Evolutionary conservation across 495 filamentous ascomycete genomes (phyloP).

Genomic region (Hypoxylon crocopeplum): DNA sequence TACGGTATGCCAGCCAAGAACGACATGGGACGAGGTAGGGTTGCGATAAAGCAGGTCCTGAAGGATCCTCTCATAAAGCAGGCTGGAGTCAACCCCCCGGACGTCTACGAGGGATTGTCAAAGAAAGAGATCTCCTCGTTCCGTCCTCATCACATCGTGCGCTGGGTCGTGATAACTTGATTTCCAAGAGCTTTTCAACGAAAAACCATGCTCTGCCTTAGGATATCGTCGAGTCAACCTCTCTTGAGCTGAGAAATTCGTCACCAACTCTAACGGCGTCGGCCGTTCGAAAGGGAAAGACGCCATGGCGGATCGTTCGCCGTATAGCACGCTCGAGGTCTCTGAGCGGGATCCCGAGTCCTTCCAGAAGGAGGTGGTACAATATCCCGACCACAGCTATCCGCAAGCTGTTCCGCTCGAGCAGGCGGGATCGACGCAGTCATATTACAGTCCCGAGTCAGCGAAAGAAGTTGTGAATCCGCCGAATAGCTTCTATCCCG

Average conservation of each 20-base stretch:
- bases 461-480: slow-evolving; percentile 30
- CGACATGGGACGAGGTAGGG: slow-evolving; percentile 12
- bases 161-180: slow-evolving; percentile 13
- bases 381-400: slow-evolving; percentile 32
- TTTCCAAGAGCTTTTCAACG: slow-evolving; percentile 4
- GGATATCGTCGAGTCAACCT: slow-evolving; percentile 3
- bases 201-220: slow-evolving; percentile 15
- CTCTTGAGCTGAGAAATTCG: slow-evolving; percentile 22
- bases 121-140: slow-evolving; percentile 14
- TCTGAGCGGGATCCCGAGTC: slow-evolving; percentile 25
- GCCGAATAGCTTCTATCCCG: slow-evolving; percentile 17
- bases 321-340: slow-evolving; percentile 36
- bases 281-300: slow-evolving; percentile 8
- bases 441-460: slow-evolving; percentile 29
- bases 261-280: slow-evolving; percentile 4
- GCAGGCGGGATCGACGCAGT: slow-evolving; percentile 12
- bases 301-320: neutral
- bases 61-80: slow-evolving; percentile 26
- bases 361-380: slow-evolving; percentile 30
- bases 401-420: slow-evolving; percentile 35
- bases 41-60: slow-evolving; percentile 14
- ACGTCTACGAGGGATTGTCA: slow-evolving; percentile 1
- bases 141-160: slow-evolving; percentile 6
- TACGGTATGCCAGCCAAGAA: slow-evolving; percentile 15
- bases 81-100: neutral